phyloP scores from a whole-genome alignment of 2,329 filamentous ascomycete genomes.

The Penicillium hordei region DNA sequence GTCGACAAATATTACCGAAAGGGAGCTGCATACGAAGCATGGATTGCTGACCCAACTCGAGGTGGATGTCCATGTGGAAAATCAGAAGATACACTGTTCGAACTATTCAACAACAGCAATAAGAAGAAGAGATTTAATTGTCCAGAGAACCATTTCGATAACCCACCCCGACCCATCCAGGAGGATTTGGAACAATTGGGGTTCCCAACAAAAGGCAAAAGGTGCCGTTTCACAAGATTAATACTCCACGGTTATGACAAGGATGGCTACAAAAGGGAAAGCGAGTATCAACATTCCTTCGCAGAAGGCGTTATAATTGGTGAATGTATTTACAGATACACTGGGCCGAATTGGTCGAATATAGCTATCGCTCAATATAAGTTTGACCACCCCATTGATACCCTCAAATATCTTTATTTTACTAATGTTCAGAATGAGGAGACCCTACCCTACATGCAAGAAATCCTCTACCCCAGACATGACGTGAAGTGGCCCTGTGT shows the following conservation, averaged over 20 bases:
- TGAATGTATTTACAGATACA: neutral
- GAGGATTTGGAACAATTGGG: neutral
- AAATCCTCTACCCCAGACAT: neutral
- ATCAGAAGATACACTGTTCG: neutral
- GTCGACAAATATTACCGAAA: neutral
- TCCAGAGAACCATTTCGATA: neutral
- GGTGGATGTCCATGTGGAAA: neutral
- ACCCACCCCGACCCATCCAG: neutral
- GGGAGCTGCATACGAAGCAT: neutral
- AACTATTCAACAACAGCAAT: neutral
- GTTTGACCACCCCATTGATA: conserved; percentile 4
- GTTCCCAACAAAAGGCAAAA: neutral
- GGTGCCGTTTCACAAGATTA: neutral
- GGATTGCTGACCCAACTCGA: neutral
- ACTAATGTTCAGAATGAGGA: neutral
- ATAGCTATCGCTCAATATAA: conserved; percentile 3
- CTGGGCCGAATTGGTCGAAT: neutral
- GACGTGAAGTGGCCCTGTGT: neutral
- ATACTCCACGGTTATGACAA: neutral
- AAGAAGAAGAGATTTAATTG: neutral
- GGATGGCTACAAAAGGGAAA: neutral
- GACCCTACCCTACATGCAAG: neutral
- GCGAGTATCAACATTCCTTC: neutral
- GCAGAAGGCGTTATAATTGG: neutral
- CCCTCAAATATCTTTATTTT: conserved; percentile 1